Evolutionary conservation across 331 rosid species (phyloP), one percentile per base, ranked within the genome.

Genomic region (Phaseolus coccineus): DNA sequence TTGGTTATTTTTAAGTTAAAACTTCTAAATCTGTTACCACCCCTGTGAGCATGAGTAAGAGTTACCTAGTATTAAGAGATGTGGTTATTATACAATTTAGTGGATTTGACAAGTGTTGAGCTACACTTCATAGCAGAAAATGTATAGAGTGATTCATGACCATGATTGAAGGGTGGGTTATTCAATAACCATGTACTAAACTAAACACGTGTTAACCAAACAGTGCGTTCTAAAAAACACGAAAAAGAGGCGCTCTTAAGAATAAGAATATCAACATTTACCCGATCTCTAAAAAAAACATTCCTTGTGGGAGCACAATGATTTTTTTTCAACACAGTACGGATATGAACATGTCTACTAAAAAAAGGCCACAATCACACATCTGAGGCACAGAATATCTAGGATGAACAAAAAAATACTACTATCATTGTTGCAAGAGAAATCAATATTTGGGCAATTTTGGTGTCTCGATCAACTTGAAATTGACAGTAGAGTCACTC

Each of bases 391-490:
- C 76, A 61, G 50, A 73, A 63, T 62, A 77, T 72, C 69, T 11
- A 46, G 3, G 51, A 46, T 46, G 16, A 46, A 46, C 3, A 40
- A 40, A 40, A 19, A 44, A 9, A 2, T 44, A 11, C 50, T 11
- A 11, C 50, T 1, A 44, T 3, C 46, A 40, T 8, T 7, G 46
- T 37, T 8, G 64, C 74, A 8, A 10, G 69, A 16, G 74, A 71
- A 73, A 28, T 64, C 77, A 89, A 19, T 31, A 31, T 37, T 61
- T 53, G 31, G 69, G 28, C 58, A 53, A 24, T 44, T 79, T n/a
- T 51, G 93, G 97, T 37, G 89, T 69, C 31, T 87, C 87, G 27
- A 84, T 76, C 91, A 93, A 78, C 75, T 84, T 86, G 64, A 91
- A 88, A 75, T 84, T 77, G 77, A 81, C 76, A 37, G 71, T 66